Base-by-base conservation (phyloP, 257 asterid genomes). In the Echites panduratus region DNA sequence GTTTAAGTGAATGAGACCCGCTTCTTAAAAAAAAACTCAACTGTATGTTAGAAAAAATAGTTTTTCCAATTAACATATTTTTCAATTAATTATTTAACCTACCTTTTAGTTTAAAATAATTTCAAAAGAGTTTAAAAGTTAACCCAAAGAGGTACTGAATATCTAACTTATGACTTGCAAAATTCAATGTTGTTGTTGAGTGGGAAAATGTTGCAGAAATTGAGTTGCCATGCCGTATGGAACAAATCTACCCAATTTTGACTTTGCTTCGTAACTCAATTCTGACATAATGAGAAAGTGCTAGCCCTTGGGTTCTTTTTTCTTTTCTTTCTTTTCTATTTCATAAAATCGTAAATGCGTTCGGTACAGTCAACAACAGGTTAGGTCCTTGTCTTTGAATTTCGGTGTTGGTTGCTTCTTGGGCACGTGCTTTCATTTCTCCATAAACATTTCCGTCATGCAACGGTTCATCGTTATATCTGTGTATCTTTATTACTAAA, bases 381-480 rank as follows among this genome's bases (percentile, higher is more conserved):
- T 58, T 58, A 26, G 65, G 65, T 58, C 40, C 17, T 58, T 58
- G 65, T 58, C 65, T 58, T 58, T 58, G 65, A 58, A 58, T 26
- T 58, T 58, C 3, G 38, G 38, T 32, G 38, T 32, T 32, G 12
- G 65, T 58, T 10, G 26, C 41, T 26, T 58, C 2, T 10, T 4
- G 4, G 40, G 40, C 65, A 26, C 65, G 65, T 58, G 65, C 41
- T 9, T 10, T 0, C 32, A 20, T 20, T 2, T 50, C 6, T 52
- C 57, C 57, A 52, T 4, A 52, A 20, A 52, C 57, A 24, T 52
- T 24, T 52, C 19, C n/a, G 57, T 52, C 57, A 52, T 16, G 2
- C 57, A 19, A 52, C 57, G 10, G 22, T 50, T 9, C 1, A 50
- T 14, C 20, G 1, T 50, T 4, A 17, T 17, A 5, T 5, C 2